Conservation (phyloP, 2,329 filamentous ascomycete genomes). For the Aspergillaceae sp. region DNA sequence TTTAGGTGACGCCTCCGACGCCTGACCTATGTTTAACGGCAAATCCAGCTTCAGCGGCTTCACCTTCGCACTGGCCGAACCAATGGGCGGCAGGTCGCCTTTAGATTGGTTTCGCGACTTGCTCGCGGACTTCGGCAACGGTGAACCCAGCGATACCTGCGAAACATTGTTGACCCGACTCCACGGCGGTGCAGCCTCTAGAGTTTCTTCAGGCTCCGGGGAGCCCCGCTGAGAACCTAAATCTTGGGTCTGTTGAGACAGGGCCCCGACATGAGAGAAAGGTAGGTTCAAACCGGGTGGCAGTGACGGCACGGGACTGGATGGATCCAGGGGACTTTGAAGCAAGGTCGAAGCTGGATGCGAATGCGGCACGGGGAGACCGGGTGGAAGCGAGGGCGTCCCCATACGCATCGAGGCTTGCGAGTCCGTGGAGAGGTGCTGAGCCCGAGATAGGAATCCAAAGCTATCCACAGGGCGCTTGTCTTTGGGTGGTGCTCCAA, state of each 20-base stretch:
- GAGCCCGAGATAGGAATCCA: conserved; percentile 28
- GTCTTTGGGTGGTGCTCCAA: conserved; percentile 32
- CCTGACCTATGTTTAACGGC: conserved; percentile 13
- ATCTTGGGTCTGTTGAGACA: conserved; percentile 19
- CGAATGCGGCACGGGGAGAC: conserved; percentile 34
- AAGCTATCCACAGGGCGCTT: conserved; percentile 26
- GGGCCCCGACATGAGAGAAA: conserved; percentile 21
- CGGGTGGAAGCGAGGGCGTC: conserved; percentile 34
- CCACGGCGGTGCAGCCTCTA: conserved; percentile 13
- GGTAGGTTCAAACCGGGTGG: conserved; percentile 20
- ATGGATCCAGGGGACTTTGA: conserved; percentile 21
- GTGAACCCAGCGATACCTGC: conserved; percentile 36
- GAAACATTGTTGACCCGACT: conserved; percentile 22
- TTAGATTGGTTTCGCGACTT: conserved; percentile 20
- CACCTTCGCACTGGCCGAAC: conserved; percentile 11
- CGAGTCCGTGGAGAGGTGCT: conserved; percentile 22
- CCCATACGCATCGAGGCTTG: conserved; percentile 24
- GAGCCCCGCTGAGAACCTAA: conserved; percentile 18
- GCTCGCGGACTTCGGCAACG: conserved; percentile 25
- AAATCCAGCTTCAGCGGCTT: conserved; percentile 30
- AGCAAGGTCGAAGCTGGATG: conserved; percentile 29
- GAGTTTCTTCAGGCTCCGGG: conserved; percentile 16
- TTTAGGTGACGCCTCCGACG: conserved; percentile 15
- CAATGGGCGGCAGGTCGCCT: conserved; percentile 8
- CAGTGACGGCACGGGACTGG: conserved; percentile 22